Percentiles rank a stretch among this genome's conserved stretches.
Conservation (phyloP, 1,284 basidiomycete species). For the Heterobasidion occidentale region DNA sequence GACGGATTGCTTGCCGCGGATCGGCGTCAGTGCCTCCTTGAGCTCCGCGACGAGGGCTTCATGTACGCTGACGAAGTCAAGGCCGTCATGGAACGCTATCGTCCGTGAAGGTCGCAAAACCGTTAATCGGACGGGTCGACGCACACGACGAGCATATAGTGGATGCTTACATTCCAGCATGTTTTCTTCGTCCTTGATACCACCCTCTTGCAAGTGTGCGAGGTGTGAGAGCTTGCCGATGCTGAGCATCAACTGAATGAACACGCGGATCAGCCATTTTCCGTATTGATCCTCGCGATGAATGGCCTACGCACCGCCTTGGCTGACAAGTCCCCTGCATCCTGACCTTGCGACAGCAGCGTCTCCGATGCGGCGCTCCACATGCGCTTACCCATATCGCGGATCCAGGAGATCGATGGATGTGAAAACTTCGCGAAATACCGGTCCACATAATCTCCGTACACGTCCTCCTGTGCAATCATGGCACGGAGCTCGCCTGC, state of each 20-base stretch:
- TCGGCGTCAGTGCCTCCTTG: slow-evolving; percentile 34
- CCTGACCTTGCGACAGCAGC: slow-evolving; percentile 54
- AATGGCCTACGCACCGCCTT: slow-evolving; percentile 54
- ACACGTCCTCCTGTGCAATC: slow-evolving; percentile 63
- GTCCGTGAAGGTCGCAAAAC: neutral
- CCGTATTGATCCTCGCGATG: too few species aligned
- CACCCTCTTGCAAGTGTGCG: slow-evolving; percentile 63
- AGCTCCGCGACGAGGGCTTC: slow-evolving; percentile 55
- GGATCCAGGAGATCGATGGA: slow-evolving; percentile 80
- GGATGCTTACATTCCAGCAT: slow-evolving; percentile 44
- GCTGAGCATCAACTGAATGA: slow-evolving; percentile 75
- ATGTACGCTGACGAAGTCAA: slow-evolving; percentile 73
- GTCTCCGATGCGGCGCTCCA: slow-evolving; percentile 61
- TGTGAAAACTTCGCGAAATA: slow-evolving; percentile 66
- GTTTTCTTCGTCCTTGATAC: slow-evolving; percentile 32
- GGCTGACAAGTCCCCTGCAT: slow-evolving; percentile 51
- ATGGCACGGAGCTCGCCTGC: slow-evolving; percentile 69
- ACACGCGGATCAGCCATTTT: slow-evolving; percentile 7
- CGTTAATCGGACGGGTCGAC: too few species aligned
- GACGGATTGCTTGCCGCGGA: slow-evolving; percentile 52
- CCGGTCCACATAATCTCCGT: slow-evolving; percentile 58
- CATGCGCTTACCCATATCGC: slow-evolving; percentile 70
- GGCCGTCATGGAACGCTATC: slow-evolving; percentile 61
- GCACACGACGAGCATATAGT: neutral
- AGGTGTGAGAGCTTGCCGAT: slow-evolving; percentile 85